phyloP scores from a whole-genome alignment of 2,329 filamentous ascomycete genomes.

The Colletotrichum melonis region DNA sequence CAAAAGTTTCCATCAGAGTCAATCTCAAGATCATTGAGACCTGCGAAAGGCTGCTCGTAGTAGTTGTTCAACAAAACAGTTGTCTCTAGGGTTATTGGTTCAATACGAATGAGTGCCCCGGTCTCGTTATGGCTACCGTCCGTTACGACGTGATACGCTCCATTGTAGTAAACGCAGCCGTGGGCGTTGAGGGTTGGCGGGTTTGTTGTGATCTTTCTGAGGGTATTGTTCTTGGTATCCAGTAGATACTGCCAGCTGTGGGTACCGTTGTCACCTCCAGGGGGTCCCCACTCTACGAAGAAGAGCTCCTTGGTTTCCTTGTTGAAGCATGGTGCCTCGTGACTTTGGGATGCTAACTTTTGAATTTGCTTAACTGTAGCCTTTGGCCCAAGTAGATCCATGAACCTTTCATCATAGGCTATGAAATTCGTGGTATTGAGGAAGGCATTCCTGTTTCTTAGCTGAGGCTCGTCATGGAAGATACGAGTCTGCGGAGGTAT shows the following conservation, averaged over 20 bases:
- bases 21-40: slow-evolving; percentile 10
- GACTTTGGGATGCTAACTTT: background rate
- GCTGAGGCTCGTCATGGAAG: too few species aligned
- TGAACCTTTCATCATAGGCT: too few species aligned
- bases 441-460: too few species aligned
- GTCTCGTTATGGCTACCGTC: slow-evolving; percentile 1
- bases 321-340: slow-evolving; percentile 7
- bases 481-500: background rate
- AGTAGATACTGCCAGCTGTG: slow-evolving; percentile 20
- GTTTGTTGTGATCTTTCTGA: background rate
- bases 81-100: background rate
- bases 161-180: slow-evolving; percentile 7
- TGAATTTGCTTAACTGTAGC: background rate
- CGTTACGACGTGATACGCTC: slow-evolving; percentile 5
- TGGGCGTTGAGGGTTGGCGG: background rate
- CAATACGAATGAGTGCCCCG: background rate
- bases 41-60: slow-evolving; percentile 11
- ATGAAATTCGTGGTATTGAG: too few species aligned
- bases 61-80: slow-evolving; percentile 8
- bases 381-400: background rate
- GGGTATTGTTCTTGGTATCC: slow-evolving; percentile 1
- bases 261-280: background rate
- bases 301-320: slow-evolving; percentile 6
- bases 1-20: slow-evolving; percentile 11
- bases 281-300: slow-evolving; percentile 20